Evolutionary conservation across 1,284 basidiomycete species (phyloP), one percentile per base, ranked within the genome.

Genomic region (Cryptococcus sp.): DNA sequence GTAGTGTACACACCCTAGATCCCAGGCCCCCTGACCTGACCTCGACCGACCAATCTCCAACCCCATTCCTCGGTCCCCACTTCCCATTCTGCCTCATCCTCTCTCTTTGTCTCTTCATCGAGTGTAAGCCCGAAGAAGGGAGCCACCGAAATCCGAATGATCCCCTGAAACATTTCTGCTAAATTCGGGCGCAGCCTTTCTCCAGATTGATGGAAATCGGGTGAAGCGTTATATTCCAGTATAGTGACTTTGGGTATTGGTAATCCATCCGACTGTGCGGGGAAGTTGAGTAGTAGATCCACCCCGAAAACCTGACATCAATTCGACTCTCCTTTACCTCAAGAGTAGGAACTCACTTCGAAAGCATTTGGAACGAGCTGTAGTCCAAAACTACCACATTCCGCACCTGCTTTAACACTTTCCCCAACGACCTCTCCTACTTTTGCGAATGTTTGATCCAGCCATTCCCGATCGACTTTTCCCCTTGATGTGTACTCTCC

Each of bases 181-280:
- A 92, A 83, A 81, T 85, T 85, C 4, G 82, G 81, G 41, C 66
- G 57, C 0, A 98, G 77, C 37, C 88, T 80, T n/a, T 83, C 80
- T 1, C 94, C 96, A 0, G 90, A 93, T 57, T 97, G 82, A 63
- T 93, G 88, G 60, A 98, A 97, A 50, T 97, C 94, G 2, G 94
- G 94, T 62, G 96, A 93, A 19, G 93, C 86, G 70, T 98, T 98
- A 66, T 96, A 80, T 71, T 98, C 94, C 24, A 98, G 79, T 3
- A 98, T 76, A 54, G 86, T 85, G 2, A 91, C 85, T 57, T 82
- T 55, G 0, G 74, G 74, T 11, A 52, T 49, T 0, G 65, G 80
- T 52, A 88, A 81, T 37, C 39, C 25, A 2, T 19, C 28, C 10
- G 28, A 23, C 1, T 18, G 31, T 11, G 59, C 53, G 28, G 69